Evolutionary conservation across 805 yeast species (phyloP).

Genomic region (Blastobotrys parvus): DNA sequence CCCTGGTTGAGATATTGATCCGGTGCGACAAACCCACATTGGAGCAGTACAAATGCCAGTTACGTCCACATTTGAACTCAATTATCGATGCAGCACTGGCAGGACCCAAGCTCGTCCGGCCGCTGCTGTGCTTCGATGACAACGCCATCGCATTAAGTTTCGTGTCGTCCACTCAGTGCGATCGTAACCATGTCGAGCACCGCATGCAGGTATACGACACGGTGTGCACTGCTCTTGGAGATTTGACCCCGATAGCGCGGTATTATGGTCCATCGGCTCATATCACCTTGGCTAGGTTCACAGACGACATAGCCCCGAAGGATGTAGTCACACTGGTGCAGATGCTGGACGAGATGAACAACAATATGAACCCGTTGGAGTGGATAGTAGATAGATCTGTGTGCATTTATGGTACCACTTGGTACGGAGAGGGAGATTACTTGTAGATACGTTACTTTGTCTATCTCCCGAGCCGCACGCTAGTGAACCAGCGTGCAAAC

Average conservation of each 20-base stretch:
- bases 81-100: not conserved
- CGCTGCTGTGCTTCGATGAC: not conserved
- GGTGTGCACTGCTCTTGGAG: not conserved
- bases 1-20: not conserved
- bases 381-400: no score
- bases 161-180: not conserved
- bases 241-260: not conserved
- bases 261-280: not conserved
- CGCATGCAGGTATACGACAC: not conserved
- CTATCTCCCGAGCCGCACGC: no score
- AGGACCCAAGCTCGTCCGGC: not conserved
- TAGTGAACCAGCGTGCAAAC: no score
- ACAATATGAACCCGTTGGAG: no score
- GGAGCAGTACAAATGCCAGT: not conserved
- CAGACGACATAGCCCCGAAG: not conserved
- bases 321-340: not conserved
- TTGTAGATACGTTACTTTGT: no score
- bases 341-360: no score
- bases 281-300: not conserved
- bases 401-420: no score
- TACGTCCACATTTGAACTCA: not conserved
- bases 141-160: not conserved
- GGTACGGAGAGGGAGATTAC: no score
- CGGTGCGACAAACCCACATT: not conserved
- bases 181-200: not conserved